A percentile compares a stretch with the other conserved stretches of the same genome.
These are phyloP conservation scores for Yamadazyma sp. DNA, from an alignment of 1,139 yeast species.

Conservation along the genomic window DNA sequence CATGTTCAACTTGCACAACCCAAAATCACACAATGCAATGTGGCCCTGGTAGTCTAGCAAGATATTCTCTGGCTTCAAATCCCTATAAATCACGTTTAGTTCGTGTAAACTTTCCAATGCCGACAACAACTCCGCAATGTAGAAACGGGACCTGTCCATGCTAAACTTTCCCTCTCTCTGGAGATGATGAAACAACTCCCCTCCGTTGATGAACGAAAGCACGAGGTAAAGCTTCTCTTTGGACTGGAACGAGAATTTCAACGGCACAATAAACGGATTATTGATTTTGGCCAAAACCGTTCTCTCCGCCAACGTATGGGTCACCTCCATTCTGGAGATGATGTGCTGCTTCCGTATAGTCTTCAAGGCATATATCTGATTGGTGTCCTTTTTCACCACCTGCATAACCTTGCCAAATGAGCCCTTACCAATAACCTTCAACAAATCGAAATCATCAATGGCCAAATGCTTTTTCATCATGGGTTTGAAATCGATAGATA, in stretches of 20 bases:
- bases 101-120: constrained; percentile 92
- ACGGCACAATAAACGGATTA: constrained; percentile 97
- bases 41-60: constrained; percentile 94
- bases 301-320: constrained; percentile 93
- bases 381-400: constrained; percentile 91
- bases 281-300: constrained; percentile 91
- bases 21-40: constrained; percentile 95
- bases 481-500: constrained; percentile 80
- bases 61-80: constrained; percentile 93
- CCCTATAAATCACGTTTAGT: constrained; percentile 89
- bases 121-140: constrained; percentile 88
- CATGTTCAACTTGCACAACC: constrained; percentile 94
- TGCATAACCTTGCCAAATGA: constrained; percentile 99
- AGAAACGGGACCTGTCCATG: constrained; percentile 85
- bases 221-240: constrained; percentile 91
- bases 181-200: constrained; percentile 92
- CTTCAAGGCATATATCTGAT: constrained; percentile 89
- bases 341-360: constrained; percentile 92
- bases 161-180: constrained; percentile 91
- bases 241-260: constrained; percentile 94
- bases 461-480: constrained; percentile 64
- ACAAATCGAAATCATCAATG: constrained; percentile 87
- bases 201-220: constrained; percentile 92
- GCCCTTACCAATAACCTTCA: constrained; percentile 96
- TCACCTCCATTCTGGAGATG: constrained; percentile 90